A percentile compares a stretch with the other conserved stretches of the same genome.
phyloP scores from a whole-genome alignment of 768 basidiomycete species.

The Hypsizygus marmoreus region DNA sequence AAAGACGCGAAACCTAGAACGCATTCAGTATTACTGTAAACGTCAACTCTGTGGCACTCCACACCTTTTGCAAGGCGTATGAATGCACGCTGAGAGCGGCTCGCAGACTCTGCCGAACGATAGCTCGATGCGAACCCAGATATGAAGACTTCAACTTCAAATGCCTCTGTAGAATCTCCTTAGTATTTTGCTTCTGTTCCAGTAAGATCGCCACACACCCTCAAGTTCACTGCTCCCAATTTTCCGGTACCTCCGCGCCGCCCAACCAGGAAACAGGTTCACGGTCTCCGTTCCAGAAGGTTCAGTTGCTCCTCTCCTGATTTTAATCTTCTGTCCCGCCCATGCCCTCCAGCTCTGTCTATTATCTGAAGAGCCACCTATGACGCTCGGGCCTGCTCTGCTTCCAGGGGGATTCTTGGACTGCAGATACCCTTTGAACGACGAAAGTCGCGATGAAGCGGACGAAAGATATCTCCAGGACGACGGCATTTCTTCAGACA shows the following conservation, averaged over 20 bases:
- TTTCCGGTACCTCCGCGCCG: slow-evolving; percentile 50
- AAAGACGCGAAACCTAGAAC: slow-evolving; percentile 69
- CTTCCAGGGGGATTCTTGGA: slow-evolving; percentile 2
- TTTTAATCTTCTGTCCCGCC: slow-evolving; percentile 59
- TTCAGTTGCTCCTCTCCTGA: slow-evolving; percentile 20
- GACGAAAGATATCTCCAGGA: slow-evolving; percentile 34
- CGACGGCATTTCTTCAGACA: slow-evolving; percentile 40
- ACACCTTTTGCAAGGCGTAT: slow-evolving; percentile 76
- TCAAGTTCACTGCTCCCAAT: slow-evolving; percentile 17
- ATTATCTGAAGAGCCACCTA: slow-evolving; percentile 13
- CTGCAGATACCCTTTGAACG: slow-evolving; percentile 48
- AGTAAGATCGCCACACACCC: slow-evolving; percentile 23
- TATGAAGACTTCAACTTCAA: slow-evolving; percentile 71
- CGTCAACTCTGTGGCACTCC: slow-evolving; percentile 6
- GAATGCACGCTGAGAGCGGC: slow-evolving; percentile 77
- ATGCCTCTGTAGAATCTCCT: slow-evolving; percentile 42
- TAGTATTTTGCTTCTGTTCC: background rate
- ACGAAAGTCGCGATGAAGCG: slow-evolving; percentile 33
- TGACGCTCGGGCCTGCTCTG: slow-evolving; percentile 2
- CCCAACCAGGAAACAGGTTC: slow-evolving; percentile 82
- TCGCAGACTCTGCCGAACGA: slow-evolving; percentile 58
- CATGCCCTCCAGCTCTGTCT: slow-evolving; percentile 59
- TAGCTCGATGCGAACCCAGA: slow-evolving; percentile 76
- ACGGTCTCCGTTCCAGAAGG: slow-evolving; percentile 41
- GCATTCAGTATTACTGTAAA: background rate